phyloP scores from a whole-genome alignment of 2,329 filamentous ascomycete species.

The Aureobasidium mangrovei region DNA sequence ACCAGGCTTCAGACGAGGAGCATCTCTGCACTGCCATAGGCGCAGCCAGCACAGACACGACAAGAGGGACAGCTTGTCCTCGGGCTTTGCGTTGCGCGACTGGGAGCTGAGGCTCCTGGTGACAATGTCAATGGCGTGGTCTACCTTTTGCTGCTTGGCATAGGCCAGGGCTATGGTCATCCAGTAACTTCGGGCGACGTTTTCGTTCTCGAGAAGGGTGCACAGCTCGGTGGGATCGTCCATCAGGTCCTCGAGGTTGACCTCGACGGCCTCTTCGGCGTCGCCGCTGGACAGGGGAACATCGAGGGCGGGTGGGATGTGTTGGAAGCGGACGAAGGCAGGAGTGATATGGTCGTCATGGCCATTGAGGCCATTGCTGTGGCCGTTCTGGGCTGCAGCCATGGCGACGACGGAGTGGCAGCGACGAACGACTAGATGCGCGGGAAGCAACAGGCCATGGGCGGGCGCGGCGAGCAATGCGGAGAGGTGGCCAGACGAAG shows the following conservation, averaged over 20 bases:
- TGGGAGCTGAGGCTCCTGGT: conserved; percentile 67
- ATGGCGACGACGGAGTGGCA: conserved; percentile 28
- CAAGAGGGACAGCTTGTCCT: conserved; percentile 78
- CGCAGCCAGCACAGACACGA: conserved; percentile 86
- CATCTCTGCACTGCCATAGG: conserved; percentile 78
- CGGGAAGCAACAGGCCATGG: conserved; percentile 9
- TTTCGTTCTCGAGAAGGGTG: conserved; percentile 88
- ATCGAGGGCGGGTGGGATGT: conserved; percentile 55
- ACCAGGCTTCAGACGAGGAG: conserved; percentile 56
- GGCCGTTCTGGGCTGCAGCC: conserved; percentile 43
- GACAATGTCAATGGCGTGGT: conserved; percentile 65
- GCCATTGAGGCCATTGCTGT: conserved; percentile 45
- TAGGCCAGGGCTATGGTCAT: conserved; percentile 97
- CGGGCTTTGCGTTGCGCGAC: conserved; percentile 50
- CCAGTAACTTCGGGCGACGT: conserved; percentile 86
- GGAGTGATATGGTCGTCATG: conserved; percentile 29
- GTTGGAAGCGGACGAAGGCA: conserved; percentile 45
- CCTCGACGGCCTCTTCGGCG: conserved; percentile 70
- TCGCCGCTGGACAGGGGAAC: conserved; percentile 55
- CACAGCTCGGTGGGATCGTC: conserved; percentile 95
- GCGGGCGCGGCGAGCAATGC: neutral
- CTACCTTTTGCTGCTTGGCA: conserved; percentile 88
- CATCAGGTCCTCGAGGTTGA: conserved; percentile 80
- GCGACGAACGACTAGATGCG: neutral
- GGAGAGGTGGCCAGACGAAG: neutral